Percentiles rank a stretch among this genome's conserved stretches.
Conservation (phyloP, 169 alveolate species). For the Plasmodium inui region DNA sequence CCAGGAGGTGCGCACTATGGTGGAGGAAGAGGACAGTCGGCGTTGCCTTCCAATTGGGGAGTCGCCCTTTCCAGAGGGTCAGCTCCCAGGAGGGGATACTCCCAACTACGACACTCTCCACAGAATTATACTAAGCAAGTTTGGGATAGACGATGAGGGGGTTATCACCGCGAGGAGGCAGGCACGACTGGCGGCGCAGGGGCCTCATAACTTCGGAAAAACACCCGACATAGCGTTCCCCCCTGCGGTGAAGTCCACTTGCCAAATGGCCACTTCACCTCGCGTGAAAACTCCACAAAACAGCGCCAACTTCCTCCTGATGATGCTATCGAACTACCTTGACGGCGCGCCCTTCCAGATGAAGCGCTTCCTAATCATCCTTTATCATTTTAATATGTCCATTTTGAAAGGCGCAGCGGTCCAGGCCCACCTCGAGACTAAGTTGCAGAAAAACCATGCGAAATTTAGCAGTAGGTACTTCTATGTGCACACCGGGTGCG, state of each 20-base stretch:
- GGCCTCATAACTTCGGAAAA: not conserved
- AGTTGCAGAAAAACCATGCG: not conserved
- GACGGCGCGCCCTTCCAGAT: not conserved
- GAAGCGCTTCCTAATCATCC: not conserved
- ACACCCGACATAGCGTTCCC: not conserved
- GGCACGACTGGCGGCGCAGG: not conserved
- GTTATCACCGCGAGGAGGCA: not conserved
- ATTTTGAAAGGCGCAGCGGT: not conserved
- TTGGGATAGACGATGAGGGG: not conserved
- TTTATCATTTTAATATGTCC: not conserved
- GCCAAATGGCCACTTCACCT: not conserved
- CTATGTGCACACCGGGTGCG: constrained; percentile 5
- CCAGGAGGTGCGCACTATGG: constrained; percentile 1
- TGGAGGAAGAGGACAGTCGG: constrained; percentile 17
- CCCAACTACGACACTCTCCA: not conserved
- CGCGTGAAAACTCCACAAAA: not conserved
- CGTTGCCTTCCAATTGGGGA: not conserved
- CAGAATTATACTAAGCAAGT: not conserved
- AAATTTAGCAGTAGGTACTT: constrained; percentile 16
- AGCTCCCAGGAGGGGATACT: not conserved
- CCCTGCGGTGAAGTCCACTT: not conserved
- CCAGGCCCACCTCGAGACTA: constrained; percentile 19
- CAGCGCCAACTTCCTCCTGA: constrained; percentile 1
- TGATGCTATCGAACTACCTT: constrained; percentile 1
- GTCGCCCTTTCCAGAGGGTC: not conserved